Evolutionary conservation across 306 rosid genomes (phyloP).

Genomic region (Clitoria ternatea): DNA sequence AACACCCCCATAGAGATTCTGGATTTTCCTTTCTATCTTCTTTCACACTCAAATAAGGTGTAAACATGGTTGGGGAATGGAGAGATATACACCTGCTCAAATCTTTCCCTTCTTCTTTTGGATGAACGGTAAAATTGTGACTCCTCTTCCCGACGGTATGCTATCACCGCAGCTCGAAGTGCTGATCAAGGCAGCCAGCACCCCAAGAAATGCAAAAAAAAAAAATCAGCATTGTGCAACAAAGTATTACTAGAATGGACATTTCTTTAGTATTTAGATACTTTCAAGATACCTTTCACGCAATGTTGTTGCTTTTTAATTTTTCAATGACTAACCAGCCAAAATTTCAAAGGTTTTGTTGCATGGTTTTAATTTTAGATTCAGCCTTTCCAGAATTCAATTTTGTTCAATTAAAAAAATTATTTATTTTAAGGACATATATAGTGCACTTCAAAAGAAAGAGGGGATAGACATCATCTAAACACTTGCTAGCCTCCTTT

Average conservation of each 20-base stretch:
- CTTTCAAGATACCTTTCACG: not conserved
- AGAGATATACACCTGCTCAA: slow-evolving; percentile 72
- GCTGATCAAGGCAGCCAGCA: slow-evolving; percentile 51
- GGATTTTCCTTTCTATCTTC: not conserved
- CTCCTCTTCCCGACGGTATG: slow-evolving; percentile 88
- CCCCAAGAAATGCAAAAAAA: slow-evolving; percentile 1
- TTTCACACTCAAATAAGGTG: slow-evolving; percentile 6
- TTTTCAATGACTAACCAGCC: no score
- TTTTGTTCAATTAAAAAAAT: no score
- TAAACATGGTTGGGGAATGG: slow-evolving; percentile 16
- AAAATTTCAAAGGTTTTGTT: not conserved
- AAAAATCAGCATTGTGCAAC: slow-evolving; percentile 10
- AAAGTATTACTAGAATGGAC: not conserved
- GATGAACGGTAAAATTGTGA: slow-evolving; percentile 66
- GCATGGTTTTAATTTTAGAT: no score
- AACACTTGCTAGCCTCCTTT: no score
- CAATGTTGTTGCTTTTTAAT: not conserved
- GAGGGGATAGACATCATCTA: no score
- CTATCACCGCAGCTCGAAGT: slow-evolving; percentile 89
- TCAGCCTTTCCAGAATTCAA: no score
- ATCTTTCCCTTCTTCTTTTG: slow-evolving; percentile 76
- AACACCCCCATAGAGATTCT: no score
- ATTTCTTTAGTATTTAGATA: not conserved
- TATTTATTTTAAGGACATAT: no score
- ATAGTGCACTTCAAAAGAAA: not conserved